A percentile compares a stretch with the other conserved stretches of the same genome.
Evolutionary conservation across 2,329 filamentous ascomycete genomes (phyloP).

Genomic region (Aspergillus calidoustus): DNA sequence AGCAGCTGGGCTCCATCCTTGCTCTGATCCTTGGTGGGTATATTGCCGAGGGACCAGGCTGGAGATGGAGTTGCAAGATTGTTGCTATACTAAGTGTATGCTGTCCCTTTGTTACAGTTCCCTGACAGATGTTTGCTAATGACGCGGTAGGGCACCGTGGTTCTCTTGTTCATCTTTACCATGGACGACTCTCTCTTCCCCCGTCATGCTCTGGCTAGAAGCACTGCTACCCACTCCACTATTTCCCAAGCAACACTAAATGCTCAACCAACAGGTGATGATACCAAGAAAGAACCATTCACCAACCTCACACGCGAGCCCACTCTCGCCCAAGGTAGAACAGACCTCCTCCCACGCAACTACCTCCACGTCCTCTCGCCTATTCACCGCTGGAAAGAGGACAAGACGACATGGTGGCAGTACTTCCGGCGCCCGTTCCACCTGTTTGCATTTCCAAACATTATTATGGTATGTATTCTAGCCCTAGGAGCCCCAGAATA

Average conservation of each 20-base stretch:
- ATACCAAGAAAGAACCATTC: not conserved
- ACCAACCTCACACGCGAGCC: not conserved
- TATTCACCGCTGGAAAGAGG: conserved; percentile 34
- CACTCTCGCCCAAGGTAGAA: conserved; percentile 24
- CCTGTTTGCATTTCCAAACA: conserved; percentile 46
- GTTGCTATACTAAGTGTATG: conserved; percentile 36
- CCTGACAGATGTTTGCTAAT: not conserved
- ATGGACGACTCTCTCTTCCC: conserved; percentile 46
- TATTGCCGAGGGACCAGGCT: conserved; percentile 40
- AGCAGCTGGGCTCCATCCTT: conserved; percentile 46
- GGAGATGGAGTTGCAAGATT: conserved; percentile 42
- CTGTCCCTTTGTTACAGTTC: not conserved
- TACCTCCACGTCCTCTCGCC: conserved; percentile 31
- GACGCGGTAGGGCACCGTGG: conserved; percentile 26
- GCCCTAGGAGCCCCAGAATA: too few species aligned
- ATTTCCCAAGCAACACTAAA: not conserved
- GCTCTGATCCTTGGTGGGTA: conserved; percentile 44
- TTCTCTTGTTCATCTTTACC: conserved; percentile 36
- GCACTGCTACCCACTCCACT: not conserved
- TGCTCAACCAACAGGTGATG: not conserved
- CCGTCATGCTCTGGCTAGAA: conserved; percentile 33
- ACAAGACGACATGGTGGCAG: conserved; percentile 44
- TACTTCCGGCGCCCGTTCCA: conserved; percentile 48
- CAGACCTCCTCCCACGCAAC: conserved; percentile 26
- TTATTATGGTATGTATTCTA: conserved; percentile 41